Conservation (phyloP, 805 yeast genomes). For the Candida anglica region DNA sequence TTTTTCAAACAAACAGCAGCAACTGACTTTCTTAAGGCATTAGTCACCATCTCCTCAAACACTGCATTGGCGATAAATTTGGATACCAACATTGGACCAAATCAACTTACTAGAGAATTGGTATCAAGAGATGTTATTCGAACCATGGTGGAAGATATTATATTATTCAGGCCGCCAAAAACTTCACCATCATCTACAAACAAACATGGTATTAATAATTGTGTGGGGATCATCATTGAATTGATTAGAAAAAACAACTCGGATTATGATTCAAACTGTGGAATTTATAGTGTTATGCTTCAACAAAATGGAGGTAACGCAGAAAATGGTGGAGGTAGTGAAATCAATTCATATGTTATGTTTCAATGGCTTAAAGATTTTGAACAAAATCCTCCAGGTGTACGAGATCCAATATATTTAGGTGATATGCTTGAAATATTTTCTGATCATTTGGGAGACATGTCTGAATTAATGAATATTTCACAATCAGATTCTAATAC, state of each 20-base stretch:
- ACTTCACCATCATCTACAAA: constrained; percentile 31
- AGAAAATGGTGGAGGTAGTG: constrained; percentile 27
- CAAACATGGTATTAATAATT: constrained; percentile 87
- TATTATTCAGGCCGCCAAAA: constrained; percentile 28
- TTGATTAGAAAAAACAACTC: constrained; percentile 93
- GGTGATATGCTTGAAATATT: constrained; percentile 82
- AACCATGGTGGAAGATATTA: constrained; percentile 70
- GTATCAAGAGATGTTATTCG: constrained; percentile 71
- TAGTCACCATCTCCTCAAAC: constrained; percentile 90
- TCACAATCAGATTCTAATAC: constrained; percentile 3
- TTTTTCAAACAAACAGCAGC: constrained; percentile 80
- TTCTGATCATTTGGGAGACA: constrained; percentile 67
- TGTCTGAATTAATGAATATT: constrained; percentile 55
- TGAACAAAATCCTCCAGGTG: constrained; percentile 88
- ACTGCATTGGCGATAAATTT: constrained; percentile 66
- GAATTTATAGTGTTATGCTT: constrained; percentile 66
- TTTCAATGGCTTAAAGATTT: constrained; percentile 43
- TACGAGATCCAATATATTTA: constrained; percentile 88
- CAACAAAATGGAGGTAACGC: constrained; percentile 11
- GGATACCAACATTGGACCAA: constrained; percentile 92
- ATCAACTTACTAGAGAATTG: constrained; percentile 85
- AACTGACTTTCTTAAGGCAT: constrained; percentile 91
- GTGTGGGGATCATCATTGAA: constrained; percentile 93
- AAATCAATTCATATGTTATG: constrained; percentile 39
- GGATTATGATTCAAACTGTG: constrained; percentile 89